Conservation (phyloP, 164 flowering plant genomes). For the Vitis riparia region DNA sequence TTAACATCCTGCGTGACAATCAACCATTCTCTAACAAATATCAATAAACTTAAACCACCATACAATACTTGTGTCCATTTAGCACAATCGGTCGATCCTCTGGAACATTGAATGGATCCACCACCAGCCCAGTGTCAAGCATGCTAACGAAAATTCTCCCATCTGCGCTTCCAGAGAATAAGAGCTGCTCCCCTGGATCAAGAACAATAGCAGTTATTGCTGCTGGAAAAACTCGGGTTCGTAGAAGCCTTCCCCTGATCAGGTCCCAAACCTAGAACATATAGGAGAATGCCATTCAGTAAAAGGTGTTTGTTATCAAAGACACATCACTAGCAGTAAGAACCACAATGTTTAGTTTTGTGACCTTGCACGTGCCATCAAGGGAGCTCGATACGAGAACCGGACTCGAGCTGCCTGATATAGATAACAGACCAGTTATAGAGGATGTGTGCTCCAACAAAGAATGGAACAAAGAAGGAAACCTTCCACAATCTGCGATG, state of each 20-base stretch:
- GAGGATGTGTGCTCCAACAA: constrained; percentile 40
- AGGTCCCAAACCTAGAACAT: constrained; percentile 49
- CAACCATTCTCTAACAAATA: background rate
- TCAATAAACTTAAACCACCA: constrained; percentile 23
- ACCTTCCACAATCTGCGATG: constrained; percentile 31
- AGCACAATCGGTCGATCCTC: constrained; percentile 31
- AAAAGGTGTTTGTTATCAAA: background rate
- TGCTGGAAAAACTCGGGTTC: constrained; percentile 27
- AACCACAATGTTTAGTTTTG: background rate
- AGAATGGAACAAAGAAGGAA: constrained; percentile 26
- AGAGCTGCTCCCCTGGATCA: constrained; percentile 38
- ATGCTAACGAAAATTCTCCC: constrained; percentile 44
- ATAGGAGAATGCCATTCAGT: background rate
- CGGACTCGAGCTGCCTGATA: constrained; percentile 29
- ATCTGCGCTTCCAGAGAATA: constrained; percentile 47
- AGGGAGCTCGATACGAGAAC: constrained; percentile 50
- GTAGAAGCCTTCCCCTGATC: constrained; percentile 32
- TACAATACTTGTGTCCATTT: constrained; percentile 62
- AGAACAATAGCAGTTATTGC: constrained; percentile 45
- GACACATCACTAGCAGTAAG: background rate
- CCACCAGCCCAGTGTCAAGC: constrained; percentile 37
- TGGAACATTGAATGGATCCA: constrained; percentile 21
- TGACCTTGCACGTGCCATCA: constrained; percentile 63
- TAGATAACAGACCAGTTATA: constrained; percentile 39
- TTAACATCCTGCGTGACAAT: too few relatives aligned